Evolutionary conservation across 352 stramenopile species (phyloP).

Genomic region (Pythium aphanidermatum): DNA sequence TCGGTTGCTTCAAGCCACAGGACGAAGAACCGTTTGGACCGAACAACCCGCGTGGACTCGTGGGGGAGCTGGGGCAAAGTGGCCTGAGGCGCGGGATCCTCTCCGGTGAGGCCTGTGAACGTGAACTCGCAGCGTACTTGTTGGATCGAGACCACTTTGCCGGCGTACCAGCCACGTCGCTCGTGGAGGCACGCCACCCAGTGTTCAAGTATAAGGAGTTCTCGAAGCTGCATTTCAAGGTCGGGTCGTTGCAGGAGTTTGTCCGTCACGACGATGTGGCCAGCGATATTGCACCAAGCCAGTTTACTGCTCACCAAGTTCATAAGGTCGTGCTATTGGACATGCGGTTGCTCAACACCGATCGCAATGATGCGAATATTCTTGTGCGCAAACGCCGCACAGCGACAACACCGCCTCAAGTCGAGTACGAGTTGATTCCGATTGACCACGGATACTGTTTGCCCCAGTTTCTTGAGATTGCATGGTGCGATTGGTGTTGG

Average conservation of each 20-base stretch:
- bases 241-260: conserved; percentile 97
- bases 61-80: conserved; percentile 73
- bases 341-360: conserved; percentile 97
- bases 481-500: conserved; percentile 99
- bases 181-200: conserved; percentile 67
- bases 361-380: conserved; percentile 98
- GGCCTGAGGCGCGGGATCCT: conserved; percentile 89
- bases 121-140: conserved; percentile 97
- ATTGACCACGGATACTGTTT: conserved; percentile 99
- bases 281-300: conserved; percentile 90
- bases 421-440: conserved; percentile 93
- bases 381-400: conserved; percentile 85
- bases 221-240: conserved; percentile 79
- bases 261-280: conserved; percentile 92
- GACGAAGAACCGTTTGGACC: conserved; percentile 98
- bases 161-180: conserved; percentile 69
- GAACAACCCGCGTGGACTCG: conserved; percentile 95
- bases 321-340: conserved; percentile 99
- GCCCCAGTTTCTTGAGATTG: conserved; percentile 93
- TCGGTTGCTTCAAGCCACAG: conserved; percentile 97
- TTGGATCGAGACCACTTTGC: conserved; percentile 90
- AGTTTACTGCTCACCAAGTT: conserved; percentile 89
- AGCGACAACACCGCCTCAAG: conserved; percentile 22
- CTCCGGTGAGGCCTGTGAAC: conserved; percentile 94
- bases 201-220: conserved; percentile 71